Evolutionary conservation across 2,329 filamentous ascomycete species (phyloP).

Genomic region (Byssoonygena ceratinophila): DNA sequence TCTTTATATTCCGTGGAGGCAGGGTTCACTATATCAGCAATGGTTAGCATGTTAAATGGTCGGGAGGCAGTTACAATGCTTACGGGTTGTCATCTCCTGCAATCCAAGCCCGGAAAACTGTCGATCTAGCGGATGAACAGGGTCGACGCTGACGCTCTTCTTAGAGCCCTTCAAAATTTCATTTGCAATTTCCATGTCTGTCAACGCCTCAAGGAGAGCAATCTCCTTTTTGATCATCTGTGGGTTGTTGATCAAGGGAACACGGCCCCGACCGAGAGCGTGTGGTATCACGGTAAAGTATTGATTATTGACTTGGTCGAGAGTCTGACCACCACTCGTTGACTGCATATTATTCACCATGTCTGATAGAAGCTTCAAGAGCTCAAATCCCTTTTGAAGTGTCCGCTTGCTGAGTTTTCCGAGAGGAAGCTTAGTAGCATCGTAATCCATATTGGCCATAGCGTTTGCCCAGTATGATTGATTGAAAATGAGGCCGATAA

Average conservation of each 20-base stretch:
- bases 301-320: conserved; percentile 59
- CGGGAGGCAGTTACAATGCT: conserved; percentile 10
- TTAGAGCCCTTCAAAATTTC: conserved; percentile 63
- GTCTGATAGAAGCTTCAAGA: conserved; percentile 62
- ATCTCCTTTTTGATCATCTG: conserved; percentile 61
- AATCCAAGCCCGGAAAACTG: conserved; percentile 62
- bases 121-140: conserved; percentile 56
- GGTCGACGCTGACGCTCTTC: conserved; percentile 37
- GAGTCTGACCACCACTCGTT: conserved; percentile 34
- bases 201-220: conserved; percentile 67
- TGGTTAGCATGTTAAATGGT: neutral
- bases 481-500: conserved; percentile 80
- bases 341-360: conserved; percentile 42
- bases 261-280: conserved; percentile 61
- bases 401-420: conserved; percentile 75
- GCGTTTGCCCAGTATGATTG: conserved; percentile 55
- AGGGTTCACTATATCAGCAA: conserved; percentile 39
- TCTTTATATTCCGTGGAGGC: conserved; percentile 53
- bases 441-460: conserved; percentile 36
- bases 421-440: conserved; percentile 60
- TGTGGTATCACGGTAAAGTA: conserved; percentile 81
- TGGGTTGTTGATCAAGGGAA: conserved; percentile 54
- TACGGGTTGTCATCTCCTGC: conserved; percentile 60
- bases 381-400: conserved; percentile 62
- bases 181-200: conserved; percentile 73